Base-by-base conservation (phyloP, 805 yeast species). In the Starmera caribaea region DNA sequence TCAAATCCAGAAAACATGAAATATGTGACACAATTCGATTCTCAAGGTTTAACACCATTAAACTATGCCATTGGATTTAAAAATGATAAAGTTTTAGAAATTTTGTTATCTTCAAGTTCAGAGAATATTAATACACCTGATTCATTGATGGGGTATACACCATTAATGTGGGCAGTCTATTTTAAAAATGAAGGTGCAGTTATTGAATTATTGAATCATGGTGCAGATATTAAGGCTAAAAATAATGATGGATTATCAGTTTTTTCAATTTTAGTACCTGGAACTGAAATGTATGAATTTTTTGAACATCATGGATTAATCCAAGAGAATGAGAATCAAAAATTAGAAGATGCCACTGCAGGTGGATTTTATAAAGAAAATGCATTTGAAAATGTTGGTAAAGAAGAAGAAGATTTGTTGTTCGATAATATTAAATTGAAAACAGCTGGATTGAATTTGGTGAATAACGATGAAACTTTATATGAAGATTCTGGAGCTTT, bases 91-190 rank as follows among this genome's bases (percentile, higher is more conserved):
- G 62, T 73, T 34, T 71, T 71, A 2, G 81, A 79, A 34, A 51
- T 77, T 1, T 54, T 79, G 16, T 47, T 65, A 16, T 38, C 45
- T 5, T 57, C 59, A 21, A 62, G 67, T 34, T 50, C 57, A 12
- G 73, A 65, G 6, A 76, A 74, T 48, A 67, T 74, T 8, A 78
- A 79, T 48, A 47, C 62, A 30, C 50, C 58, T 8, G 89, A 81
- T 48, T 60, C 66, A 2, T 40, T 74, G 16, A 54, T 73, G 17
- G 67, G 73, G 3, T 78, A 75, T 57, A 72, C 86, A 0, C 86
- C 96, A 10, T 58, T 84, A 35, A 85, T 84, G 92, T 86, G 95
- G 95, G 89, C 94, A 1, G 75, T 85, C 3, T 72, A 78, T 48
- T 67, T 79, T 47, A 72, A 76, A 39, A 74, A 75, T 39, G 57